These are phyloP conservation scores for Fusarium sp. DNA, from an alignment of 2,329 filamentous ascomycete genomes.

Conservation along the genomic window DNA sequence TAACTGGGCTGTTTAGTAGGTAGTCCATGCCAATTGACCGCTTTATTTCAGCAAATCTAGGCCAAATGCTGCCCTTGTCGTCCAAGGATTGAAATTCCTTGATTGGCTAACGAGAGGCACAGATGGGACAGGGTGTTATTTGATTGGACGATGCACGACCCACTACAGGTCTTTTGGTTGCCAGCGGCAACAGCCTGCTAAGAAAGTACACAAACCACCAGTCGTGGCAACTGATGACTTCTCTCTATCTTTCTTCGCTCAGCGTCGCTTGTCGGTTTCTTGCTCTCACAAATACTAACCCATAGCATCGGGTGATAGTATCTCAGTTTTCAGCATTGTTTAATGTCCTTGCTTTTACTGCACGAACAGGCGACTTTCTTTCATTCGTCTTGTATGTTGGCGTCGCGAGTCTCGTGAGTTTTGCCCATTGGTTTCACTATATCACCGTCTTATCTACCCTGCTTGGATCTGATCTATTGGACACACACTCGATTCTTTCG, in stretches of 20 bases:
- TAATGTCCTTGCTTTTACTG: slow-evolving; percentile 37
- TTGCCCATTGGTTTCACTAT: background rate
- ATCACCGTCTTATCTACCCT: slow-evolving; percentile 17
- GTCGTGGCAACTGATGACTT: slow-evolving; percentile 32
- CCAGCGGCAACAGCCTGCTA: slow-evolving; percentile 48
- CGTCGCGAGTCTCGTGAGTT: slow-evolving; percentile 45
- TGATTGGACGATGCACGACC: slow-evolving; percentile 18
- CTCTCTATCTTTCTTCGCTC: slow-evolving; percentile 27
- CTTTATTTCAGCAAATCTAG: background rate
- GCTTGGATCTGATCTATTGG: background rate
- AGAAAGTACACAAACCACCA: slow-evolving; percentile 53
- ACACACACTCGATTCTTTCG: background rate
- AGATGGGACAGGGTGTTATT: slow-evolving; percentile 1
- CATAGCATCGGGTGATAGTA: slow-evolving; percentile 22
- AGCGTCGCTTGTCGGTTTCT: slow-evolving; percentile 32
- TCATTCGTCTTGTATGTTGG: slow-evolving; percentile 45
- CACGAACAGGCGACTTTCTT: slow-evolving; percentile 27
- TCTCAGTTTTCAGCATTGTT: slow-evolving; percentile 45
- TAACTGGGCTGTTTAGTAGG: background rate
- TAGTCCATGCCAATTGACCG: slow-evolving; percentile 6
- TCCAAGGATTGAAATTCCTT: background rate
- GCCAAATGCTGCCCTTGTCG: background rate
- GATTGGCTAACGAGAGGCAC: slow-evolving; percentile 15
- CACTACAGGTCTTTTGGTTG: slow-evolving; percentile 36
- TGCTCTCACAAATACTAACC: slow-evolving; percentile 42